phyloP scores from a whole-genome alignment of 2,329 filamentous ascomycete genomes.

The Aspergillus transmontanensis region DNA sequence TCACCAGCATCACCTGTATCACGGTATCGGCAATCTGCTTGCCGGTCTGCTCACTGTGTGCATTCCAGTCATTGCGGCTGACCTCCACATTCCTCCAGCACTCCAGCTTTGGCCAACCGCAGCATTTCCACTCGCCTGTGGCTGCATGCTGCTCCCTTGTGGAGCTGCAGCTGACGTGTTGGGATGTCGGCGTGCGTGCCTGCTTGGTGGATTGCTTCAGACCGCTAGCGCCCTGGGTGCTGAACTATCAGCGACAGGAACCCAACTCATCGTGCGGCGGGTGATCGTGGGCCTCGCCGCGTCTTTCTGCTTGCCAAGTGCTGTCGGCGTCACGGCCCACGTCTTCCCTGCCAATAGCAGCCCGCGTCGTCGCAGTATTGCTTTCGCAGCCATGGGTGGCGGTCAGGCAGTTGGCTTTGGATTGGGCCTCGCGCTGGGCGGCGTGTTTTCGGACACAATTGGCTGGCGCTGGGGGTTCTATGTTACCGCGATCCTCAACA shows the following conservation, averaged over 20 bases:
- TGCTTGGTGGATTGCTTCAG: background rate
- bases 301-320: background rate
- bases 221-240: background rate
- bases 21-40: background rate
- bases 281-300: background rate
- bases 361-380: background rate
- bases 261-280: background rate
- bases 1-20: background rate
- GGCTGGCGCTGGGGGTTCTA: constrained; percentile 3
- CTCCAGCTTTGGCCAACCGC: background rate
- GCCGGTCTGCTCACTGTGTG: background rate
- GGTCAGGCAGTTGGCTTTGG: constrained; percentile 13
- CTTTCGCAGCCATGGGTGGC: background rate
- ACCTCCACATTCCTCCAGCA: background rate
- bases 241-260: background rate
- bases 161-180: background rate
- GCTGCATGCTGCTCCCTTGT: background rate
- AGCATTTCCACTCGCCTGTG: background rate
- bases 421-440: constrained; percentile 1
- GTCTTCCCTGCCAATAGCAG: background rate
- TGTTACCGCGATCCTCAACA: background rate
- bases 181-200: background rate
- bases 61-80: background rate
- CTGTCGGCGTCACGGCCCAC: background rate
- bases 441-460: constrained; percentile 3